These are phyloP conservation scores for Sporothrix luriei DNA, from an alignment of 2,329 filamentous ascomycete species.

Conservation along the genomic window DNA sequence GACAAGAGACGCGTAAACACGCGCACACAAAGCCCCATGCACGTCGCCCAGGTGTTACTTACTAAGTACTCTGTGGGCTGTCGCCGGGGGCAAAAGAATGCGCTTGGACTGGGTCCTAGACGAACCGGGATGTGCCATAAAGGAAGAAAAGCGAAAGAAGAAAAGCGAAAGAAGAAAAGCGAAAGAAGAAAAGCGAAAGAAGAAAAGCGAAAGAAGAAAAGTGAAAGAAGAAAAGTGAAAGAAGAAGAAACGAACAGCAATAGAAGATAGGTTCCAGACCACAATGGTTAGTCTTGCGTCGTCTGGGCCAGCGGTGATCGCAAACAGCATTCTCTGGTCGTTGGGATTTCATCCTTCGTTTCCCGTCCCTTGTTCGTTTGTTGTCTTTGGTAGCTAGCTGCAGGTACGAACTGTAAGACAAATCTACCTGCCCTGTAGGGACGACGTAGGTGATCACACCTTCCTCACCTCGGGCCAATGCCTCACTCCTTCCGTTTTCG, in stretches of 20 bases:
- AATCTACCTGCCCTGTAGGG: background rate
- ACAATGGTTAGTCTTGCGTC: background rate
- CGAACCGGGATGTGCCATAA: constrained; percentile 1
- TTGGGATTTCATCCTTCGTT: background rate
- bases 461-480: background rate
- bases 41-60: background rate
- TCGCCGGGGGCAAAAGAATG: background rate
- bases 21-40: background rate
- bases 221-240: background rate
- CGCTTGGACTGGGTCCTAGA: constrained; percentile 10
- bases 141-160: background rate
- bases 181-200: background rate
- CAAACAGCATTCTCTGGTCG: background rate
- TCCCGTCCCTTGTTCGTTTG: background rate
- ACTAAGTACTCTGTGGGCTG: background rate
- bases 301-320: constrained; percentile 2
- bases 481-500: constrained; percentile 10
- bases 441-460: background rate
- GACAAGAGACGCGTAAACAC: constrained; percentile 7
- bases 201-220: background rate
- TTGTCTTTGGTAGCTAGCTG: background rate
- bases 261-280: background rate
- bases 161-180: too few species aligned
- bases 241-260: background rate
- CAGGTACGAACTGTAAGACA: background rate